These are phyloP conservation scores for Rhodamnia rubescens DNA, from an alignment of 345 rosid species.

Conservation along the genomic window DNA sequence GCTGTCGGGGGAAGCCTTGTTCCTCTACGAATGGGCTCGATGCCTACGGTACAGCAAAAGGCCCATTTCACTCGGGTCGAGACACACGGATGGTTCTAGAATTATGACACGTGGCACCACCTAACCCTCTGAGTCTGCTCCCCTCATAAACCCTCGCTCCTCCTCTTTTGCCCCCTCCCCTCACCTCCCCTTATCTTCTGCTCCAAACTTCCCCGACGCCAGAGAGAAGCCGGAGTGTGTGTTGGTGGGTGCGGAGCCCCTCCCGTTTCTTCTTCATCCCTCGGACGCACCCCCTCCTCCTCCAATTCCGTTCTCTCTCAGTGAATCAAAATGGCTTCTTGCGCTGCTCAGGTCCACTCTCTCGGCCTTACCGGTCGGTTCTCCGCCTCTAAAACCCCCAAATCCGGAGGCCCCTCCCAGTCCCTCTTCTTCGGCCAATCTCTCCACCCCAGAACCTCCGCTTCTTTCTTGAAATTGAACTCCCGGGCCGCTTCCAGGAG, in stretches of 20 bases:
- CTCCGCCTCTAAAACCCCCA: constrained; percentile 1
- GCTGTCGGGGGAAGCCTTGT: background rate
- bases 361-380: constrained; percentile 20
- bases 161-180: too few species aligned
- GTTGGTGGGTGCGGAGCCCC: background rate
- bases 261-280: background rate
- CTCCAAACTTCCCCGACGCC: background rate
- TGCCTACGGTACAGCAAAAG: background rate
- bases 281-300: background rate
- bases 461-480: constrained; percentile 34
- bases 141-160: background rate
- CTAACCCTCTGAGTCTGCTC: constrained; percentile 21
- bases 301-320: background rate
- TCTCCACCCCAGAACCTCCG: constrained; percentile 14
- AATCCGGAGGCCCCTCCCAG: constrained; percentile 6
- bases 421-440: constrained; percentile 51
- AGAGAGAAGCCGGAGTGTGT: background rate
- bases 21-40: background rate
- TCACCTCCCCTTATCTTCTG: background rate
- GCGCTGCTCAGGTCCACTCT: constrained; percentile 65
- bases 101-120: constrained; percentile 33
- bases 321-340: constrained; percentile 50
- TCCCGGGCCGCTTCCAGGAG: constrained; percentile 12
- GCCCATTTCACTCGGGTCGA: background rate
- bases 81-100: constrained; percentile 9